Percentiles rank a stretch among this genome's conserved stretches.
These are phyloP conservation scores for Agarophyton chilense DNA, from an alignment of 23 red algal species.

Conservation along the genomic window DNA sequence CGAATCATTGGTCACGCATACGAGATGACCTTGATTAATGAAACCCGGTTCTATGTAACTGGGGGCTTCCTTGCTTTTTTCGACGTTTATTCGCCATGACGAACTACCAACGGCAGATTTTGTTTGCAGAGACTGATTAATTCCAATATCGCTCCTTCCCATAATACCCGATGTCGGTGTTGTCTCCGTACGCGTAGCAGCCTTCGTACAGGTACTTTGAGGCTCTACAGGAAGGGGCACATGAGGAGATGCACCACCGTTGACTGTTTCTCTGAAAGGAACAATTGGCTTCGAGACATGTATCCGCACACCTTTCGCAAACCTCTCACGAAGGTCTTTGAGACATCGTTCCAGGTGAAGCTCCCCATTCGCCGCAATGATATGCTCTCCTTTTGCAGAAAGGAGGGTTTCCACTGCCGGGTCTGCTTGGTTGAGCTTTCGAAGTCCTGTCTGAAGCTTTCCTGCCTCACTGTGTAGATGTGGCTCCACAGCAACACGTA, in stretches of 20 bases:
- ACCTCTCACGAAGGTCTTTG: slow-evolving; percentile 82
- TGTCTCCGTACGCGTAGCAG: background rate
- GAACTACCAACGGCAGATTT: background rate
- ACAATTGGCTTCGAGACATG: slow-evolving; percentile 93
- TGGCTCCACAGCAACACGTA: slow-evolving; percentile 93
- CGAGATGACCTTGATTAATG: slow-evolving; percentile 36
- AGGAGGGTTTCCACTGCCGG: slow-evolving; percentile 90
- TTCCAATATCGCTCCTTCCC: background rate
- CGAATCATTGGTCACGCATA: slow-evolving; percentile 36
- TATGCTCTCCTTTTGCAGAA: slow-evolving; percentile 79
- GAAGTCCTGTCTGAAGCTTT: slow-evolving; percentile 77
- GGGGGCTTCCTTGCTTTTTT: slow-evolving; percentile 4
- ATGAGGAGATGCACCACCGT: slow-evolving; percentile 63
- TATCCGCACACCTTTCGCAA: slow-evolving; percentile 76
- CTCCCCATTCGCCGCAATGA: slow-evolving; percentile 89
- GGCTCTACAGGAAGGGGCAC: background rate
- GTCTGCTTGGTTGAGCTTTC: slow-evolving; percentile 88
- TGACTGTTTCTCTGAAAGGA: slow-evolving; percentile 89
- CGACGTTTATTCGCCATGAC: slow-evolving; percentile 15
- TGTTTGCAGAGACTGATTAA: background rate
- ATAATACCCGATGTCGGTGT: background rate
- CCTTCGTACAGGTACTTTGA: background rate
- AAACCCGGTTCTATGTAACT: slow-evolving; percentile 10
- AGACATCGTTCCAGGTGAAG: slow-evolving; percentile 97
- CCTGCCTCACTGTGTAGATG: slow-evolving; percentile 61